A percentile compares a stretch with the other conserved stretches of the same genome.
Evolutionary conservation across 2,329 filamentous ascomycete genomes (phyloP).

Genomic region (Fusarium anthophilum): DNA sequence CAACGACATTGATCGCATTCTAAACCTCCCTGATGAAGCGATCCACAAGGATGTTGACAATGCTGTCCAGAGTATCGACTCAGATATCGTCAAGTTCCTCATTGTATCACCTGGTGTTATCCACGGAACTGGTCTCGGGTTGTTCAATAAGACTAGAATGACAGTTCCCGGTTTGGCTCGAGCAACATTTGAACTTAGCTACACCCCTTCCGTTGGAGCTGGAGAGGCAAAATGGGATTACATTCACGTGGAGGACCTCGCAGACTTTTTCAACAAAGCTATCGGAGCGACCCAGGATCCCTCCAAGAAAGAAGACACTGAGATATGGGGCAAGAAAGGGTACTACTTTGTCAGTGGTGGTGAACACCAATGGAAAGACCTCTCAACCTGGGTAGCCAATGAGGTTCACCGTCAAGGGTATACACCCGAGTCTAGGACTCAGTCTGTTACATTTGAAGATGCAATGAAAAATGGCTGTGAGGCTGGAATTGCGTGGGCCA

Average conservation of each 20-base stretch:
- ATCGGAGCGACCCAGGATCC: constrained; percentile 64
- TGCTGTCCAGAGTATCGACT: constrained; percentile 62
- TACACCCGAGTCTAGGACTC: constrained; percentile 40
- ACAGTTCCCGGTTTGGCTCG: constrained; percentile 58
- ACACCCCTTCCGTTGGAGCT: constrained; percentile 54
- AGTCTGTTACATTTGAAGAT: constrained; percentile 43
- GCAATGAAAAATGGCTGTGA: constrained; percentile 40
- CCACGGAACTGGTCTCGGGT: constrained; percentile 61
- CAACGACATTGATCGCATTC: constrained; percentile 63
- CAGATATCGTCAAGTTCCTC: constrained; percentile 51
- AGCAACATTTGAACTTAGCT: constrained; percentile 54
- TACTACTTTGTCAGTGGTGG: constrained; percentile 71
- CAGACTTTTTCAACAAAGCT: constrained; percentile 54
- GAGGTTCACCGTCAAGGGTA: constrained; percentile 54
- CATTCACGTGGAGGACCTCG: constrained; percentile 62
- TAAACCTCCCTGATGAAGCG: constrained; percentile 64
- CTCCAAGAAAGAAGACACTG: constrained; percentile 62
- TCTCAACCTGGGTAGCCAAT: constrained; percentile 64
- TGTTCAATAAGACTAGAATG: constrained; percentile 59
- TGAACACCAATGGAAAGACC: constrained; percentile 69
- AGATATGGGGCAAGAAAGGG: constrained; percentile 69
- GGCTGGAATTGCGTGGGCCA: constrained; percentile 46
- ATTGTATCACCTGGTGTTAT: constrained; percentile 62
- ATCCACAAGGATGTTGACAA: constrained; percentile 75
- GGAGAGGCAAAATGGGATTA: constrained; percentile 62